Conservation (phyloP, 2,329 filamentous ascomycete genomes). For the Xylariomycetidae sp. region DNA sequence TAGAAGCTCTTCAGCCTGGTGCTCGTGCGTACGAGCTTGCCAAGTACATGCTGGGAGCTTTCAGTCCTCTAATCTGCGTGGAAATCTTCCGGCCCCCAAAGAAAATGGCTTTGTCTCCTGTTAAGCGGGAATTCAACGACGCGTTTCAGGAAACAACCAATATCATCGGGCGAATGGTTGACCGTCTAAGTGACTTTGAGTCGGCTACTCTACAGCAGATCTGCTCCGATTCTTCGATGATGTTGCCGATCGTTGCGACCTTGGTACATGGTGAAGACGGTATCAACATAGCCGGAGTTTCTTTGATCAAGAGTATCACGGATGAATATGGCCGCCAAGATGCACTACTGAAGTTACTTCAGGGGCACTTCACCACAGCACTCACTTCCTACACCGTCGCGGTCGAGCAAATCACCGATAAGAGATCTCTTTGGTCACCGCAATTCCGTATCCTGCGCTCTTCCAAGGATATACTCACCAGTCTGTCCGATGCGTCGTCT, state of each 20-base stretch:
- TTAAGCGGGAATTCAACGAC: constrained; percentile 69
- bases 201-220: constrained; percentile 62
- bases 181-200: constrained; percentile 71
- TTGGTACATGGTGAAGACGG: constrained; percentile 75
- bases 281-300: constrained; percentile 73
- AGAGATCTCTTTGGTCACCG: constrained; percentile 47
- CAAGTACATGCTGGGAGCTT: constrained; percentile 64
- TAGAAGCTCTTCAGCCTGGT: constrained; percentile 59
- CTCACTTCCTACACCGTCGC: constrained; percentile 39
- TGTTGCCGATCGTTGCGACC: constrained; percentile 69
- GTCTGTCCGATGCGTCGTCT: constrained; percentile 48
- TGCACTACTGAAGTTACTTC: constrained; percentile 41
- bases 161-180: constrained; percentile 67
- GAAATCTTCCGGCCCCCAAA: constrained; percentile 63
- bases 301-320: constrained; percentile 77
- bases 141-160: constrained; percentile 52
- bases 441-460: constrained; percentile 52
- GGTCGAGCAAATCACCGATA: constrained; percentile 35
- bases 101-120: constrained; percentile 32
- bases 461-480: constrained; percentile 50
- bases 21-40: constrained; percentile 72
- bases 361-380: constrained; percentile 37
- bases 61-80: constrained; percentile 64
- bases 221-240: constrained; percentile 60
- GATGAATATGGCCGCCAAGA: constrained; percentile 52